Evolutionary conservation across 1,139 yeast genomes (phyloP).

Genomic region (Suhomyces bribrorum): DNA sequence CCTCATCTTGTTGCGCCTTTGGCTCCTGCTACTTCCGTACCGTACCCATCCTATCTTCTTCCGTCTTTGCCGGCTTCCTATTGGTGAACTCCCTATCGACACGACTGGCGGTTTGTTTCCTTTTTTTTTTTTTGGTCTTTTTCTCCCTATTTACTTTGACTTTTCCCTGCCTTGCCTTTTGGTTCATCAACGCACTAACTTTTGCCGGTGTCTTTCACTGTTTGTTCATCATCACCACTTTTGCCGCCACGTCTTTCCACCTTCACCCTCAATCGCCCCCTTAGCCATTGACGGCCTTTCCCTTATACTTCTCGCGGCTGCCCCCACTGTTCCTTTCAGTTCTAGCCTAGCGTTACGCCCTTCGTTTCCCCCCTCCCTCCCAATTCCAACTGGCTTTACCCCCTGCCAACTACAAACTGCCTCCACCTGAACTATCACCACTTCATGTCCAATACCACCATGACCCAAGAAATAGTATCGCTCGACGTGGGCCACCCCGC

Average conservation of each 20-base stretch:
- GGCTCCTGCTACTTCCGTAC: no score
- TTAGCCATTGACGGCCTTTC: neutral
- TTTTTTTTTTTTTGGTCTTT: no score
- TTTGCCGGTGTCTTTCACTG: no score
- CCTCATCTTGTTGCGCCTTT: no score
- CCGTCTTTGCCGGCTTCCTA: no score
- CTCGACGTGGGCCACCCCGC: constrained; percentile 1
- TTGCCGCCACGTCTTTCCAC: constrained; percentile 1
- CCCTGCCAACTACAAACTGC: neutral
- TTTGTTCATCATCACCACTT: no score
- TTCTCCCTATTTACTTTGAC: no score
- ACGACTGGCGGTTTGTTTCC: no score
- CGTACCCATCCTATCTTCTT: no score
- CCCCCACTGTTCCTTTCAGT: neutral
- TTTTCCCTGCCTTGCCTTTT: no score
- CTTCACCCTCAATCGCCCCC: constrained; percentile 4
- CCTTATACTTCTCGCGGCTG: neutral
- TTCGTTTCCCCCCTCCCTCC: constrained; percentile 1
- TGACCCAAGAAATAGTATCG: constrained; percentile 7
- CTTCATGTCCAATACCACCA: constrained; percentile 7
- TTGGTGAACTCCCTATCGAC: no score
- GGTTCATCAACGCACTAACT: no score
- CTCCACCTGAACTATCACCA: neutral
- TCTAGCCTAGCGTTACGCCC: neutral
- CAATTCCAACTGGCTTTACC: neutral